phyloP scores from a whole-genome alignment of 495 filamentous ascomycete genomes.

The Cercophora newfieldiana region DNA sequence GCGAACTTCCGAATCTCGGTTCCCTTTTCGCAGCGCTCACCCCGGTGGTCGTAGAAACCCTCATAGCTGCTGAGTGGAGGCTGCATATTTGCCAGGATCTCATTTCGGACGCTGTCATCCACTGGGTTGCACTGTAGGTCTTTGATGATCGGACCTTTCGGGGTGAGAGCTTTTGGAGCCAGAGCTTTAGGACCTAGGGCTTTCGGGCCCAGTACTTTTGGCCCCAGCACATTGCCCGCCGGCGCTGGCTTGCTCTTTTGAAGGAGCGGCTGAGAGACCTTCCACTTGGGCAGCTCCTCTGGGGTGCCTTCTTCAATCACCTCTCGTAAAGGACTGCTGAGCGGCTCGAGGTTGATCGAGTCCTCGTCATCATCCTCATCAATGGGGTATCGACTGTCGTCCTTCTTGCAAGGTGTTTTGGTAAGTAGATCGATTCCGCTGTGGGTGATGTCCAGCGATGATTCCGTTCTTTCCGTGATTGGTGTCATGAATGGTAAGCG shows the following conservation, averaged over 20 bases:
- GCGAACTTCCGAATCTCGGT: slow-evolving; percentile 77
- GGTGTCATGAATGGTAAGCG: slow-evolving; percentile 97
- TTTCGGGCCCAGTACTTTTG: not conserved
- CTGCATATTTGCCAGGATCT: slow-evolving; percentile 69
- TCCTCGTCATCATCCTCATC: slow-evolving; percentile 41
- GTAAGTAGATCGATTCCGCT: slow-evolving; percentile 54
- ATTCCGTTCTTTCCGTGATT: slow-evolving; percentile 93
- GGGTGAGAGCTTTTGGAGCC: slow-evolving; percentile 26
- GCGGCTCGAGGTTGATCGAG: slow-evolving; percentile 50
- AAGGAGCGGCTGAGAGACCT: slow-evolving; percentile 51
- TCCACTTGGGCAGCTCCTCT: slow-evolving; percentile 23
- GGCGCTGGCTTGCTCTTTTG: slow-evolving; percentile 34
- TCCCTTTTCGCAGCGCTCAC: slow-evolving; percentile 58
- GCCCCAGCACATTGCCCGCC: not conserved
- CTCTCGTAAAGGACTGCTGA: slow-evolving; percentile 71
- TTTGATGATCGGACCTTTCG: slow-evolving; percentile 66
- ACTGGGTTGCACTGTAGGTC: slow-evolving; percentile 87
- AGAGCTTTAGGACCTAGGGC: slow-evolving; percentile 26
- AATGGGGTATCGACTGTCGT: slow-evolving; percentile 21
- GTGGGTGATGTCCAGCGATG: slow-evolving; percentile 68
- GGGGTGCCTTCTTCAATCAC: slow-evolving; percentile 46
- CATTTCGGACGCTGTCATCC: slow-evolving; percentile 67
- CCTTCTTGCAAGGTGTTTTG: slow-evolving; percentile 70
- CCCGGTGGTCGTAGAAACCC: slow-evolving; percentile 72
- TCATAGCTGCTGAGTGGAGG: slow-evolving; percentile 70